Percentiles rank a stretch among this genome's conserved stretches.
phyloP scores from a whole-genome alignment of 495 filamentous ascomycete genomes.

The Copromyces sp. region DNA sequence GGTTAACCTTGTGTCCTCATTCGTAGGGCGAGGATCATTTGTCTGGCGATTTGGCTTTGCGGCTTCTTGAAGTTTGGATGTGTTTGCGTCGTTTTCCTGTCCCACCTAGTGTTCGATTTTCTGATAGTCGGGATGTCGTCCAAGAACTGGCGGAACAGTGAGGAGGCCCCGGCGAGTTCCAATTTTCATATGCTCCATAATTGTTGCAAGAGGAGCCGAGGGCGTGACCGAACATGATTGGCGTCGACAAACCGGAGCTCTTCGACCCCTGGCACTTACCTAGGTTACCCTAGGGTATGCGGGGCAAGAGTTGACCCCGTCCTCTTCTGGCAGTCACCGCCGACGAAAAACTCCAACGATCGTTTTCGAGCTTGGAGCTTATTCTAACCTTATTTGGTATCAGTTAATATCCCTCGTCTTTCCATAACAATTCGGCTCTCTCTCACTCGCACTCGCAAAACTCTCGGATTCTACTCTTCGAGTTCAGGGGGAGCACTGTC shows the following conservation, averaged over 20 bases:
- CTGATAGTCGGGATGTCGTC: neutral
- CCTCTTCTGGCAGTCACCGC: slow-evolving; percentile 19
- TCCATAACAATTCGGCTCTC: neutral
- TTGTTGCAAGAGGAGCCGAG: slow-evolving; percentile 16
- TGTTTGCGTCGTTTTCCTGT: neutral
- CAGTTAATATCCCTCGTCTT: neutral
- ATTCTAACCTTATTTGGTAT: neutral
- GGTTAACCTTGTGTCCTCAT: neutral
- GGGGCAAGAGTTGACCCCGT: slow-evolving; percentile 7
- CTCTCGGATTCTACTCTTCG: neutral
- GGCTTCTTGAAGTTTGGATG: neutral
- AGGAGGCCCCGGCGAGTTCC: neutral
- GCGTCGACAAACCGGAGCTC: neutral
- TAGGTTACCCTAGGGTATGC: slow-evolving; percentile 10
- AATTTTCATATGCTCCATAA: slow-evolving; percentile 24
- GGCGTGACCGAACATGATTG: slow-evolving; percentile 2
- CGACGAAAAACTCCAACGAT: neutral
- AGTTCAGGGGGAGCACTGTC: neutral
- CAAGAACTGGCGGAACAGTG: neutral
- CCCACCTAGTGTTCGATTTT: neutral
- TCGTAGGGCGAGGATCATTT: neutral
- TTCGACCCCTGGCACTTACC: slow-evolving; percentile 6
- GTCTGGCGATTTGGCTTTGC: neutral
- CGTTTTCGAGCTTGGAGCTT: neutral
- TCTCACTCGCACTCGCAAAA: neutral